Percentiles rank a stretch among this genome's conserved stretches.
These are phyloP conservation scores for Elsinoe perseae DNA, from an alignment of 2,329 filamentous ascomycete genomes.

Conservation along the genomic window DNA sequence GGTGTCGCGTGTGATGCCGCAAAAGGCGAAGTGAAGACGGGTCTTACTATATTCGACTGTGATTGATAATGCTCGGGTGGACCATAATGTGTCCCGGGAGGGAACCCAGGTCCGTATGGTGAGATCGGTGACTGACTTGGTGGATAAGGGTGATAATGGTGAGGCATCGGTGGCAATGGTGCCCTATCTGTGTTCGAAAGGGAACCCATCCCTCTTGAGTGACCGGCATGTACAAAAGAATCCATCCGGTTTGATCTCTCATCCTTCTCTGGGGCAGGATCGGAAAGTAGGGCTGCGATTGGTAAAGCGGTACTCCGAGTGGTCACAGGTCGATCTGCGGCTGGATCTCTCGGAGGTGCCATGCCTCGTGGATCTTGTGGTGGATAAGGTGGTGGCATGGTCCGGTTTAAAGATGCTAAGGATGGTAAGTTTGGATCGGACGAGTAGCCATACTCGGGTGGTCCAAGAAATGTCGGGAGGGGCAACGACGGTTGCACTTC, in stretches of 20 bases:
- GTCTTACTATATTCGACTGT: not conserved
- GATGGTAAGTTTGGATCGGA: conserved; percentile 11
- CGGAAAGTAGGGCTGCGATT: conserved; percentile 14
- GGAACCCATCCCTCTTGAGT: conserved; percentile 1
- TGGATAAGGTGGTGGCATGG: conserved; percentile 7
- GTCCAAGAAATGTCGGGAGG: conserved; percentile 13
- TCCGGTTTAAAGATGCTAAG: conserved; percentile 7
- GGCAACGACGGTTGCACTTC: conserved; percentile 13
- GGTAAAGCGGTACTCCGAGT: conserved; percentile 8
- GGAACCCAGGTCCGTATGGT: not conserved
- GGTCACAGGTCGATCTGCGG: not conserved
- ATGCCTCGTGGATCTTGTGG: conserved; percentile 9
- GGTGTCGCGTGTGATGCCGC: not conserved
- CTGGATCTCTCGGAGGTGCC: conserved; percentile 1
- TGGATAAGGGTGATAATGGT: conserved; percentile 1
- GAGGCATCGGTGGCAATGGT: not conserved
- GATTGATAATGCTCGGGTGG: not conserved
- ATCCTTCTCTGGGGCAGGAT: conserved; percentile 8
- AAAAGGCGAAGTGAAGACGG: conserved; percentile 12
- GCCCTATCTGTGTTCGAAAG: not conserved
- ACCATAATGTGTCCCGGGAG: not conserved
- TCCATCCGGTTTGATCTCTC: conserved; percentile 5
- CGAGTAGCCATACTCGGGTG: conserved; percentile 15
- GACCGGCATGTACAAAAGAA: conserved; percentile 1
- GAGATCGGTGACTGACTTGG: not conserved